phyloP scores from a whole-genome alignment of 2,329 filamentous ascomycete genomes.

The Aspergillus fumigatiaffinis region DNA sequence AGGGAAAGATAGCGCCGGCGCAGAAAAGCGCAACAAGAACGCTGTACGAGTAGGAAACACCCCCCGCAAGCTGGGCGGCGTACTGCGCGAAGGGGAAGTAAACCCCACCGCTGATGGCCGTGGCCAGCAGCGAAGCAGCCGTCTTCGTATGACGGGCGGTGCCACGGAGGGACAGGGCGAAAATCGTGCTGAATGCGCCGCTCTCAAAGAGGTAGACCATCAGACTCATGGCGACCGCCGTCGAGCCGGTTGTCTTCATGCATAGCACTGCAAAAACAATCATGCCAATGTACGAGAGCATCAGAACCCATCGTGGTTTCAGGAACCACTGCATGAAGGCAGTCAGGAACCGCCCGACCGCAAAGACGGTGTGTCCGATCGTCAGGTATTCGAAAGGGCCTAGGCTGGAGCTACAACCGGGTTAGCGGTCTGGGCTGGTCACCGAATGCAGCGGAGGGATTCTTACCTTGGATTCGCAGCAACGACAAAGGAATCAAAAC shows the following conservation, averaged over 20 bases:
- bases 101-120: constrained; percentile 52
- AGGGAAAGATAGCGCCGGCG: constrained; percentile 49
- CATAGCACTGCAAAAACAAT: constrained; percentile 51
- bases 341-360: constrained; percentile 54
- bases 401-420: constrained; percentile 15
- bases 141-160: constrained; percentile 57
- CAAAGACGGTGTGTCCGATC: constrained; percentile 56
- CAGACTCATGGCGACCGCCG: constrained; percentile 47
- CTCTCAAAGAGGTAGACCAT: constrained; percentile 59
- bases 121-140: constrained; percentile 51
- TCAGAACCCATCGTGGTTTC: constrained; percentile 56
- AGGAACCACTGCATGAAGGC: constrained; percentile 52
- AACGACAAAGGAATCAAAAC: constrained; percentile 44
- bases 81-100: constrained; percentile 55
- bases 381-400: constrained; percentile 46
- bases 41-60: constrained; percentile 48
- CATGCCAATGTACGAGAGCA: constrained; percentile 50
- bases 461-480: constrained; percentile 32
- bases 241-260: constrained; percentile 46
- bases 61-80: constrained; percentile 38
- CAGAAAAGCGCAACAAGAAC: constrained; percentile 52
- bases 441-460: constrained; percentile 4
- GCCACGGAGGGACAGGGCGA: constrained; percentile 55
- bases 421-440: background rate
- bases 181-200: constrained; percentile 57